phyloP scores from a whole-genome alignment of 2,329 filamentous ascomycete species.

The Fusarium duplospermum region DNA sequence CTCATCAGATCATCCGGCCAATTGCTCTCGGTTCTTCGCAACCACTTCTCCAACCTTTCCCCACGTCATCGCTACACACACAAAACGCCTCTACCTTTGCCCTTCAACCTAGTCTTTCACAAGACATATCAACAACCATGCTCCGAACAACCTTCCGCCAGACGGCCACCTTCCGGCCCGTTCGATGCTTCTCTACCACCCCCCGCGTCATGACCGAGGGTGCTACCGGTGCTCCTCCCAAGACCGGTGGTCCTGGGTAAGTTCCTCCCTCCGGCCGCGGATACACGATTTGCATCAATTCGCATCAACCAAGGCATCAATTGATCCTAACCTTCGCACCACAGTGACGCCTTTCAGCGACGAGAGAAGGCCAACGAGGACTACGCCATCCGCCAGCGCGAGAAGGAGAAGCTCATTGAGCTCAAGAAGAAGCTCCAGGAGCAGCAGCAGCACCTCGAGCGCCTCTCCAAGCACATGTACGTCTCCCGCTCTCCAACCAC shows the following conservation, averaged over 20 bases:
- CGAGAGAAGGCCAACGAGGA: conserved; percentile 91
- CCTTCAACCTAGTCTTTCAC: conserved; percentile 8
- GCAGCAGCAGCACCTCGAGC: conserved; percentile 85
- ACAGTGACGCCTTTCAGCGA: conserved; percentile 90
- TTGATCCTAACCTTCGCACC: background rate
- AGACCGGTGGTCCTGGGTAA: conserved; percentile 65
- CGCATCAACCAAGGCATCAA: background rate
- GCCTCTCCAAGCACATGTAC: conserved; percentile 89
- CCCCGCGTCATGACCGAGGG: conserved; percentile 74
- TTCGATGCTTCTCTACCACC: conserved; percentile 72
- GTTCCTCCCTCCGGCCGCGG: conserved; percentile 42
- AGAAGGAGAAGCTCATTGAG: conserved; percentile 87
- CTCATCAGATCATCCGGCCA: conserved; percentile 43
- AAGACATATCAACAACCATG: conserved; percentile 60
- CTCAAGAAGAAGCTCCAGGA: conserved; percentile 79
- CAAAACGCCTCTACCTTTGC: conserved; percentile 29
- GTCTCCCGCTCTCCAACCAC: conserved; percentile 44
- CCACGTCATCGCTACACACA: conserved; percentile 44
- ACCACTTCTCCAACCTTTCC: conserved; percentile 24
- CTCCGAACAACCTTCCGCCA: conserved; percentile 73
- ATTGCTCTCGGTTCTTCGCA: conserved; percentile 27
- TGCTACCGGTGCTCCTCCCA: conserved; percentile 73
- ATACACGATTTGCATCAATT: conserved; percentile 17
- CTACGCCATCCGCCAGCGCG: conserved; percentile 85
- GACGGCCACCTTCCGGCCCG: conserved; percentile 65